Conservation (phyloP, 768 basidiomycete genomes). For the Pholiota microspora region DNA sequence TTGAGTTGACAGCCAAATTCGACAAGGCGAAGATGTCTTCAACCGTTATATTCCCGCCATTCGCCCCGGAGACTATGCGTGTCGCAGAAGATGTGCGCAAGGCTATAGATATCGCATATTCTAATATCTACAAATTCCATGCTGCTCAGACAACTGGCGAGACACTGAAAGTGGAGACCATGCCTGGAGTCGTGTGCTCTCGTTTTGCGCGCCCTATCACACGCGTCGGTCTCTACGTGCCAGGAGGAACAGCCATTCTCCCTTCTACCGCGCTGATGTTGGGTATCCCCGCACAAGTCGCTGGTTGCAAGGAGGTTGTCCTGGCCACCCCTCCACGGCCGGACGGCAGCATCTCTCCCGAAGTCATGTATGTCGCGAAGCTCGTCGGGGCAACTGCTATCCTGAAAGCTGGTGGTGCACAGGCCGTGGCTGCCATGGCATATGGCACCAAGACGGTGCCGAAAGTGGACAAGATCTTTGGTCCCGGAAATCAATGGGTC, state of each 20-base stretch:
- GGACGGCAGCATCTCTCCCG: slow-evolving; percentile 92
- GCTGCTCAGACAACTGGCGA: slow-evolving; percentile 76
- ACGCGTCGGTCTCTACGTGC: slow-evolving; percentile 94
- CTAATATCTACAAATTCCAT: slow-evolving; percentile 91
- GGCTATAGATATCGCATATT: slow-evolving; percentile 89
- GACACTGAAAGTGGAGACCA: slow-evolving; percentile 85
- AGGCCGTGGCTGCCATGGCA: slow-evolving; percentile 94
- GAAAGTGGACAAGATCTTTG: slow-evolving; percentile 99
- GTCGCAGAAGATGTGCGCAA: slow-evolving; percentile 62
- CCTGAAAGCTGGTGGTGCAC: slow-evolving; percentile 93
- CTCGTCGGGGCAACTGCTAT: slow-evolving; percentile 89
- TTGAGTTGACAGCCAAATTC: slow-evolving; percentile 90
- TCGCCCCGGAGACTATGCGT: slow-evolving; percentile 57
- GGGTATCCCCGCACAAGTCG: slow-evolving; percentile 96
- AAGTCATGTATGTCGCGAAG: slow-evolving; percentile 95
- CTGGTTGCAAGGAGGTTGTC: slow-evolving; percentile 89
- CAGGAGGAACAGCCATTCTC: slow-evolving; percentile 94
- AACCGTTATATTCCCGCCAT: slow-evolving; percentile 79
- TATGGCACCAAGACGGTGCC: slow-evolving; percentile 95
- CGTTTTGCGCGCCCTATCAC: slow-evolving; percentile 95
- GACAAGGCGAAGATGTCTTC: slow-evolving; percentile 75
- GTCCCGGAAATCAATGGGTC: slow-evolving; percentile 99
- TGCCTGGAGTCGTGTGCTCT: slow-evolving; percentile 96
- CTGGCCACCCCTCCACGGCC: slow-evolving; percentile 94
- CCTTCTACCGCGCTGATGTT: slow-evolving; percentile 98